Conservation (phyloP, 2,329 filamentous ascomycete species). For the Aciculosporium take region DNA sequence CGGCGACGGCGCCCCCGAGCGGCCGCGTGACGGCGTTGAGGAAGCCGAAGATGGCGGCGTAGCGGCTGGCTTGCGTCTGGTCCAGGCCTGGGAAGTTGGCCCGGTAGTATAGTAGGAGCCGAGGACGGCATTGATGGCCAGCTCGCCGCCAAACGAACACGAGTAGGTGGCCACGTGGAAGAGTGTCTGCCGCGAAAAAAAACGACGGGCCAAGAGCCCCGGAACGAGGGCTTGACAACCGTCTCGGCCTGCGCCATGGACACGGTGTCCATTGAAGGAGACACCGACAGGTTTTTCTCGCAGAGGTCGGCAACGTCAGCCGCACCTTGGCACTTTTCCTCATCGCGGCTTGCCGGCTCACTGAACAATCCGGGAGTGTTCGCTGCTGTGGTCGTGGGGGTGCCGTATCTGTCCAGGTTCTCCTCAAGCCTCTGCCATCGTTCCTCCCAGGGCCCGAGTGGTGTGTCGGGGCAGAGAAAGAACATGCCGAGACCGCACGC, state of each 20-base stretch:
- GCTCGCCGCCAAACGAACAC: conserved; percentile 49
- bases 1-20: conserved; percentile 44
- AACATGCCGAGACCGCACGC: conserved; percentile 53
- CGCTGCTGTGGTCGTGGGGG: conserved; percentile 29
- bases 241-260: conserved; percentile 39
- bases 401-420: conserved; percentile 32
- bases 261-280: conserved; percentile 36
- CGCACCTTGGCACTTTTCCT: conserved; percentile 11
- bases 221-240: conserved; percentile 41
- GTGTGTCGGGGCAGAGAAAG: conserved; percentile 65
- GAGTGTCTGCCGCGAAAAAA: conserved; percentile 38
- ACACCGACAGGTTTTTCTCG: conserved; percentile 32
- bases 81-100: conserved; percentile 43
- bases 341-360: conserved; percentile 22
- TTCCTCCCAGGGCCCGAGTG: conserved; percentile 68
- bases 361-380: conserved; percentile 34
- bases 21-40: conserved; percentile 57
- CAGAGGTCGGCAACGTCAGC: conserved; percentile 12
- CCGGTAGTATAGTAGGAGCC: conserved; percentile 48
- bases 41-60: conserved; percentile 62
- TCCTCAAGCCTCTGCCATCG: conserved; percentile 44
- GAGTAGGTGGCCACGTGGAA: conserved; percentile 43
- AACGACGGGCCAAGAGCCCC: conserved; percentile 30
- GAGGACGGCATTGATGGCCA: conserved; percentile 47
- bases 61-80: conserved; percentile 42